Base-by-base conservation (phyloP, 768 basidiomycete species). In the Paxillus rubicundulus region DNA sequence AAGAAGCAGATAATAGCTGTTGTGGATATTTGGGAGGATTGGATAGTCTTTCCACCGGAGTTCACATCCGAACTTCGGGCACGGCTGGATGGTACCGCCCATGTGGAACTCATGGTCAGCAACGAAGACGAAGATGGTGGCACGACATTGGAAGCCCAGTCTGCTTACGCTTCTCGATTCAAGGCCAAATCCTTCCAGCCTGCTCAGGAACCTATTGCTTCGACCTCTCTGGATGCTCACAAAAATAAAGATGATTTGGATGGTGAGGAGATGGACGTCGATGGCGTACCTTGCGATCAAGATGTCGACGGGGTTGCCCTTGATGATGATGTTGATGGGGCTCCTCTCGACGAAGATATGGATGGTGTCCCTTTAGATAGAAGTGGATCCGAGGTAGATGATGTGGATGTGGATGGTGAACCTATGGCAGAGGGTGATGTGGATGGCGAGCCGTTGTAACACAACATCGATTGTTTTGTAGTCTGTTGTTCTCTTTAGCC, bases 11-110 rank as follows among this genome's bases (percentile, higher is more conserved):
- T 98, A 53, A 85, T 83, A 5, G 74, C 85, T 8, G 84, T 98
- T 16, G 79, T 98, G 5, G 95, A 98, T 62, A 87, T 98, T 28
- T 98, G 97, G 94, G 97, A 98, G 65, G 88, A 97, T 66, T 96
- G 95, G 94, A 95, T 98, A 52, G 90, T 98, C 30, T 98, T 98
- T 66, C 79, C 91, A 47, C 89, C 87, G 2, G 90, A 95, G 49
- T 90, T 89, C 62, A 94, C 89, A 0, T 64, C 77, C 2, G 84
- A 87, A 60, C 77, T 96, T 14, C 77, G 92, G 21, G 71, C 70
- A 49, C 76, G 93, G 50, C 77, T 98, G 45, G 90, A 95, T 45
- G 91, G 91, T 18, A 71, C 65, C 17, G 57, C 62, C 1, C 62
- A 61, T 21, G 60, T 68, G 18, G 67, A 69, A 46, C 57, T 70